Evolutionary conservation across 495 filamentous ascomycete species (phyloP).

Genomic region (Lasiosphaeria miniovina): DNA sequence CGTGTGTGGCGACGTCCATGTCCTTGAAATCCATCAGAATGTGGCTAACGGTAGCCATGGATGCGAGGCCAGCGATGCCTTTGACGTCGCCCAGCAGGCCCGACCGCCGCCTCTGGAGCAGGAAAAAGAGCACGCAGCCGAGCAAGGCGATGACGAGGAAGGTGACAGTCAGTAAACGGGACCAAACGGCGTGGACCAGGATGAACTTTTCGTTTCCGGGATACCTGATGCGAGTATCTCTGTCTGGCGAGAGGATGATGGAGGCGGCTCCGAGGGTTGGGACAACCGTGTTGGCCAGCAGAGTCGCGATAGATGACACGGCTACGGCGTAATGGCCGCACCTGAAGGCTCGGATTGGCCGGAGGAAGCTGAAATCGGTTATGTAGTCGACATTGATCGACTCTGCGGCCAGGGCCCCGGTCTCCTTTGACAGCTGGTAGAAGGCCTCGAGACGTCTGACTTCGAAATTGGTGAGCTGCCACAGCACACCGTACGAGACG

Average conservation of each 20-base stretch:
- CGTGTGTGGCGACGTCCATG: slow-evolving; percentile 62
- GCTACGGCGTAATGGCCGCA: slow-evolving; percentile 65
- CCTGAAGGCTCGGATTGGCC: slow-evolving; percentile 57
- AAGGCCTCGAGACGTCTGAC: slow-evolving; percentile 71
- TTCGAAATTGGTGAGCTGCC: slow-evolving; percentile 73
- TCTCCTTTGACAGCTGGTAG: slow-evolving; percentile 66
- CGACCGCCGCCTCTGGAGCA: slow-evolving; percentile 56
- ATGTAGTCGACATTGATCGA: slow-evolving; percentile 73
- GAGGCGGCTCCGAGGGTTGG: slow-evolving; percentile 61
- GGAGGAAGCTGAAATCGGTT: slow-evolving; percentile 59
- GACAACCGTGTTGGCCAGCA: slow-evolving; percentile 61
- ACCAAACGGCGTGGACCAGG: slow-evolving; percentile 54
- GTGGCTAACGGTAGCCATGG: slow-evolving; percentile 68
- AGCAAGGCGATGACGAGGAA: slow-evolving; percentile 53
- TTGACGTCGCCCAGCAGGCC: slow-evolving; percentile 66
- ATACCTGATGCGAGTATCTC: slow-evolving; percentile 25
- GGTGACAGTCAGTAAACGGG: slow-evolving; percentile 53
- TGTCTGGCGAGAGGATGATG: slow-evolving; percentile 51
- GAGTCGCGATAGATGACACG: slow-evolving; percentile 56
- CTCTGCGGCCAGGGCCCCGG: slow-evolving; percentile 61
- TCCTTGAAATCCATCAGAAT: slow-evolving; percentile 73
- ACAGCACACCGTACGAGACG: slow-evolving; percentile 69
- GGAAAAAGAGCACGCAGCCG: slow-evolving; percentile 56
- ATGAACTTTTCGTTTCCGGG: slow-evolving; percentile 47
- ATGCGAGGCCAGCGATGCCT: slow-evolving; percentile 69